Conservation (phyloP, 2,329 filamentous ascomycete species). For the Pseudogymnoascus pannorum region DNA sequence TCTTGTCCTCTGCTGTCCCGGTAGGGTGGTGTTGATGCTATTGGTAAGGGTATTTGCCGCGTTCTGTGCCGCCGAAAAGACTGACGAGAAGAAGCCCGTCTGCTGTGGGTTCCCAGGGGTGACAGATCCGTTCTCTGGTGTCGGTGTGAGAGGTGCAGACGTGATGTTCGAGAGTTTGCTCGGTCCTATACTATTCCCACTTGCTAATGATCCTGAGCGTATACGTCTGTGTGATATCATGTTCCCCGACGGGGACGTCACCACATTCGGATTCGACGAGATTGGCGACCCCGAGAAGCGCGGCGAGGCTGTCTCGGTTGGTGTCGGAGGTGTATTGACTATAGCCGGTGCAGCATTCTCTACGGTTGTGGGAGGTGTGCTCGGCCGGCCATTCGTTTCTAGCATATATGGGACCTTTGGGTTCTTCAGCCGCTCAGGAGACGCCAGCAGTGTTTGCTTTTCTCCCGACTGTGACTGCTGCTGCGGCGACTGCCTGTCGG, state of each 20-base stretch:
- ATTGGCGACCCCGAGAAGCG: constrained; percentile 22
- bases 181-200: constrained; percentile 37
- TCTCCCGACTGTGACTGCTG: background rate
- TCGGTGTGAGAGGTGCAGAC: constrained; percentile 66
- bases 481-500: constrained; percentile 21
- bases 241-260: constrained; percentile 56
- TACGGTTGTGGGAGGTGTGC: constrained; percentile 23
- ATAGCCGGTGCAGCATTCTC: constrained; percentile 42
- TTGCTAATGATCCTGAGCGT: constrained; percentile 45
- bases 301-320: constrained; percentile 39
- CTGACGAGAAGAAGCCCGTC: constrained; percentile 82
- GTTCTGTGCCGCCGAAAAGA: constrained; percentile 89
- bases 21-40: constrained; percentile 61
- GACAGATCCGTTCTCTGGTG: constrained; percentile 56
- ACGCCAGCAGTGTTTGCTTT: background rate
- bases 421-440: background rate
- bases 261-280: constrained; percentile 40
- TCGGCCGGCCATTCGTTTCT: constrained; percentile 23
- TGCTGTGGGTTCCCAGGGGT: constrained; percentile 48
- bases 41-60: constrained; percentile 70
- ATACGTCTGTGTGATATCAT: constrained; percentile 67
- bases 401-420: constrained; percentile 13
- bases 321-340: constrained; percentile 60
- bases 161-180: constrained; percentile 82
- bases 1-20: constrained; percentile 41